Base-by-base conservation (phyloP, 1,284 basidiomycete species). In the Singerocomus inundabilis region DNA sequence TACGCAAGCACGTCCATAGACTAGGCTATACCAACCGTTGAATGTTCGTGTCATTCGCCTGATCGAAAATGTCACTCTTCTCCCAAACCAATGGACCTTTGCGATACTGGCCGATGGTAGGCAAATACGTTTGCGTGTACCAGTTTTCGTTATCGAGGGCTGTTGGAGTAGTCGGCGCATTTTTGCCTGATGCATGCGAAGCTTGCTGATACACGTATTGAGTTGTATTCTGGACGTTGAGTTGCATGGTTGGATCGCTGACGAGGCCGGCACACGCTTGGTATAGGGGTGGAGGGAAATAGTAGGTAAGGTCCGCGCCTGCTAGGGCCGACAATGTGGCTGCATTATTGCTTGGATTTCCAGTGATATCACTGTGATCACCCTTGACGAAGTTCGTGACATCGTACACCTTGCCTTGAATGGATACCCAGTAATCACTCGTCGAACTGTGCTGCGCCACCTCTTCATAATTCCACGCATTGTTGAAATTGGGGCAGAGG, bases 381-480 rank as follows among this genome's bases (percentile, higher is more conserved):
- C 84, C 85, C 55, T 80, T 79, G 61, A 94, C 84, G 65, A 95
- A 98, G 58, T 93, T 85, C 54, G 89, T 84, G 35, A 98, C 77
- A 62, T 98, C 96, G 70, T 98, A 99, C 1, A 99, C 97, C n/a
- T 77, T 75, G 28, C 97, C 93, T 54, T 86, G 88, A 34, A 98
- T 83, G 5, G 91, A 78, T 5, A 96, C 93, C 75, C 85, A 98
- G 68, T 80, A 96, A 66, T 95, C 87, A 57, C 82, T 76, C 33
- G 75, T 67, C 1, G 79, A 84, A 0, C 80, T 77, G 70, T 98
- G 91, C 49, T 85, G 76, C 2, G 72, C 75, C 18, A 99, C 82
- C 69, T 98, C 91, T 7, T 73, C 74, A 3, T 72, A 52, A 31
- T 80, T 80, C 95, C 96, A 99, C 0, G 86, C 96, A 69, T 93